These are phyloP conservation scores for Suillus decipiens DNA, from an alignment of 768 basidiomycete genomes.

Conservation along the genomic window DNA sequence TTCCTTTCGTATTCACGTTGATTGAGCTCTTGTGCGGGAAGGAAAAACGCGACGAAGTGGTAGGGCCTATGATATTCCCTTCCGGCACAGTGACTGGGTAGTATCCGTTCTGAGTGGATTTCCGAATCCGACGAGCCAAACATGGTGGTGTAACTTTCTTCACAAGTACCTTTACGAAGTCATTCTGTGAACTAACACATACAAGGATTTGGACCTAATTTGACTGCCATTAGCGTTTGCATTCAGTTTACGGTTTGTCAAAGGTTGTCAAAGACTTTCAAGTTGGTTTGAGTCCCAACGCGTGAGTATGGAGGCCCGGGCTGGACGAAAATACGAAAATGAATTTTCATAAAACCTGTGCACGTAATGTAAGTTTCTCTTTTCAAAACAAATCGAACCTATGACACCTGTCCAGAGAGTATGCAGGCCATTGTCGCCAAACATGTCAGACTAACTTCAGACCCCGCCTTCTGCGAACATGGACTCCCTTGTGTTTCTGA, in stretches of 20 bases:
- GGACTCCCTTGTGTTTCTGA: neutral
- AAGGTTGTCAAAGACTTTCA: neutral
- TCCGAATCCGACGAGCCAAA: neutral
- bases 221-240: neutral
- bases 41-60: constrained; percentile 60
- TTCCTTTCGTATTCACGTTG: constrained; percentile 77
- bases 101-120: constrained; percentile 31
- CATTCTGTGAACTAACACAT: neutral
- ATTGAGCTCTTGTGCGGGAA: constrained; percentile 69
- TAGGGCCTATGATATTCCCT: constrained; percentile 74
- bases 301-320: too few species aligned
- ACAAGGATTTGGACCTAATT: neutral
- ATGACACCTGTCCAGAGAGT: too few species aligned
- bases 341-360: too few species aligned
- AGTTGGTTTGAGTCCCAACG: too few species aligned
- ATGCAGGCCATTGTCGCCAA: too few species aligned
- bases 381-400: too few species aligned
- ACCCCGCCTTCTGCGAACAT: too few species aligned
- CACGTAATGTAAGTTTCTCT: too few species aligned
- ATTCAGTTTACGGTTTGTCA: neutral
- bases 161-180: neutral
- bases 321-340: too few species aligned
- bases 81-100: constrained; percentile 41
- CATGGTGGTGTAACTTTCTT: neutral
- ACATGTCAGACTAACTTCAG: too few species aligned